phyloP scores from a whole-genome alignment of 345 rosid species.

The Adansonia digitata region DNA sequence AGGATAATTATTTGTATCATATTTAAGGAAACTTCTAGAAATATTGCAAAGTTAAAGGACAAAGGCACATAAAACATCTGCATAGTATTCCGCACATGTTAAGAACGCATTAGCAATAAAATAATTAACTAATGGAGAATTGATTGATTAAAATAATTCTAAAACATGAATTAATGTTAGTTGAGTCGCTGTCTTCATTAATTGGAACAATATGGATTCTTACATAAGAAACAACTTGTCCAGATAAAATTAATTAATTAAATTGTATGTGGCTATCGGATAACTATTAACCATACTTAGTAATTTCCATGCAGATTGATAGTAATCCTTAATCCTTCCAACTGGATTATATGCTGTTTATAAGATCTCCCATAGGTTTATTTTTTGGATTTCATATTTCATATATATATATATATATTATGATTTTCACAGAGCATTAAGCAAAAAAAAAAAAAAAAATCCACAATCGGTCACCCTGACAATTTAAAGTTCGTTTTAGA shows the following conservation, averaged over 20 bases:
- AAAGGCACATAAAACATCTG: background rate
- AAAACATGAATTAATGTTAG: background rate
- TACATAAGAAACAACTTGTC: background rate
- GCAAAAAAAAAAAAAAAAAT: too few species aligned
- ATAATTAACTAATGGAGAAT: background rate
- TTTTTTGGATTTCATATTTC: background rate
- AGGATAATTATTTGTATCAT: background rate
- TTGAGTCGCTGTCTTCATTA: background rate
- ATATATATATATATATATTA: too few species aligned
- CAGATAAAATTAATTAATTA: background rate
- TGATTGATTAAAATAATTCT: background rate
- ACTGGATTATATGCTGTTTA: constrained; percentile 13
- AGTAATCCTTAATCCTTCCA: background rate
- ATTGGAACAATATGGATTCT: constrained; percentile 10
- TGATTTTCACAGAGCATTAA: background rate
- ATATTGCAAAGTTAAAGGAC: background rate
- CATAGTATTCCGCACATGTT: background rate
- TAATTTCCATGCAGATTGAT: background rate
- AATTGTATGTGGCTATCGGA: constrained; percentile 13
- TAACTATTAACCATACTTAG: background rate
- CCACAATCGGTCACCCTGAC: background rate
- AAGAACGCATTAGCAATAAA: background rate
- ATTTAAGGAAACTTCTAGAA: background rate
- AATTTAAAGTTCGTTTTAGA: background rate
- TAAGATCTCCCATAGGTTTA: constrained; percentile 2